These are phyloP conservation scores for Monosporozyma aerobia DNA, from an alignment of 805 yeast species.

Conservation along the genomic window DNA sequence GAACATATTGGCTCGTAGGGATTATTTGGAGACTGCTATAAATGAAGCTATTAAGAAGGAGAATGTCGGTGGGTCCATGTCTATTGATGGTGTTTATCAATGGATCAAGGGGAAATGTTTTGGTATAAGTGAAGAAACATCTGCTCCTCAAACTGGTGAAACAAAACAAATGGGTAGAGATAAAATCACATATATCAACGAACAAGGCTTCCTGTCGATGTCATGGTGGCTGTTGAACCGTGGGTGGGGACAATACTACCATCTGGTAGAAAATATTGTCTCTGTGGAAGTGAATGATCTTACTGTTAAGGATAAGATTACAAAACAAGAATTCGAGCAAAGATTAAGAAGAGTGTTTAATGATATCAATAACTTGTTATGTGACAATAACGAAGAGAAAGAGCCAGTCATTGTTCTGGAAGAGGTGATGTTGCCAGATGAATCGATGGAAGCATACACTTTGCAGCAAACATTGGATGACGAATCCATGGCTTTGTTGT, in stretches of 20 bases:
- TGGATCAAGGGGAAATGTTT: not conserved
- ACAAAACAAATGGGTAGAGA: not conserved
- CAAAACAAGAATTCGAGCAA: conserved; percentile 49
- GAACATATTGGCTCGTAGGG: conserved; percentile 78
- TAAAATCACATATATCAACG: conserved; percentile 39
- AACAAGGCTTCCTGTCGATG: conserved; percentile 74
- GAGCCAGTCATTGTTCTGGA: not conserved
- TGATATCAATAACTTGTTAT: conserved; percentile 23
- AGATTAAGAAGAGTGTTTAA: conserved; percentile 32
- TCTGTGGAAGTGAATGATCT: conserved; percentile 49
- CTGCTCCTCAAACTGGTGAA: too few species aligned
- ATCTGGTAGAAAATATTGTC: conserved; percentile 48
- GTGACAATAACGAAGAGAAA: not conserved
- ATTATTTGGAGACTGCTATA: conserved; percentile 72
- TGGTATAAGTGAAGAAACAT: not conserved
- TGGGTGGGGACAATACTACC: conserved; percentile 62
- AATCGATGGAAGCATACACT: conserved; percentile 42
- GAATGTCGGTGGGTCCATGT: conserved; percentile 11
- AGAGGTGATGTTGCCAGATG: conserved; percentile 39
- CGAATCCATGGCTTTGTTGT: conserved; percentile 29
- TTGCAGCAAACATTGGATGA: conserved; percentile 44
- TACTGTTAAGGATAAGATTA: conserved; percentile 65
- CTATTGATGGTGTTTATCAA: not conserved
- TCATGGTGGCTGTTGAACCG: conserved; percentile 91
- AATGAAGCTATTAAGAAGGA: conserved; percentile 41